Base-by-base conservation (phyloP, 495 filamentous ascomycete genomes). In the Podospora didyma region DNA sequence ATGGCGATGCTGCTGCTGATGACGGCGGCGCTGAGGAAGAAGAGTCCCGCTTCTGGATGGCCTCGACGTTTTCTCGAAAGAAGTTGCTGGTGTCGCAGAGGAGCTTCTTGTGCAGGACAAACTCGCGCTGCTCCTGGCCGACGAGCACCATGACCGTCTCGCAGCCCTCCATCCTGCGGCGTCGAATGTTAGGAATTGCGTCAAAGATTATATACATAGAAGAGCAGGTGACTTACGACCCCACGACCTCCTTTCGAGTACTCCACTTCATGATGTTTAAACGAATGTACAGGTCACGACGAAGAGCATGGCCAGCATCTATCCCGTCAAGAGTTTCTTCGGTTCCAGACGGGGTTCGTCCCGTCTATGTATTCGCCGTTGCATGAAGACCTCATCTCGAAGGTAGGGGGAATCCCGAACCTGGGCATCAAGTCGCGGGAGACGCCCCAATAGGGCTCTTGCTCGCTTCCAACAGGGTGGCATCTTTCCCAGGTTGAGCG, bases 131-230 rank as follows among this genome's bases (percentile, higher is more conserved):
- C 39, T 76, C 62, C 7, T 70, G 60, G 1, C 76, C 76, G 37
- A 79, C 73, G 39, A 78, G 48, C 16, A 79, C 65, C 35, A 56
- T 72, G 21, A 77, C 70, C 7, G 58, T 64, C 19, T 75, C 70
- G 42, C 58, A 59, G 26, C 69, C 70, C 41, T 57, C 50, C 19
- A 65, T 47, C 17, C 61, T 72, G 48, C 21, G n/a, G 51, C 16
- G 49, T 51, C 26, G 46, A 23, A 17, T 4, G 28, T 31, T 3
- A 28, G 19, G 34, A 21, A 24, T 35, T 41, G 23, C 34, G 20
- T 46, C 37, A 12, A 19, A 53, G 12, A 17, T 14, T 1, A 17
- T 16, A 16, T 42, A 34, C 12, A n/a, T 20, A 50, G 44, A 6
- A 24, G 14, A 34, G 46, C 14, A 17, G 11, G n/a, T 4, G 9